These are phyloP conservation scores for Rhynchosporium graminicola DNA, from an alignment of 2,329 filamentous ascomycete genomes.

Conservation along the genomic window DNA sequence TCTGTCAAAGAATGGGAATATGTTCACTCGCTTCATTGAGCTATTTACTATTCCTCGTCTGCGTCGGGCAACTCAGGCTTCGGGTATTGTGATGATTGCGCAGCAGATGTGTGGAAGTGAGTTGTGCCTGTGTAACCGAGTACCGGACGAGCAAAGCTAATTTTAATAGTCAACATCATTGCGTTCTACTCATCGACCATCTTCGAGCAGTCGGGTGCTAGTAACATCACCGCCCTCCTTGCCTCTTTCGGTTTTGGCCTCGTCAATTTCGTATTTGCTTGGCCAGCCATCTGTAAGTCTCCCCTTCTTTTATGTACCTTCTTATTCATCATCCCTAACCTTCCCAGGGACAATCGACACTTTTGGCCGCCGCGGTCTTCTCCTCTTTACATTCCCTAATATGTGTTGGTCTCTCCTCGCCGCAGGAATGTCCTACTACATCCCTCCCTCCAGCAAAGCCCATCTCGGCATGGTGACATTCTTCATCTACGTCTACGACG, in stretches of 20 bases:
- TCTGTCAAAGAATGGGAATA: conserved; percentile 48
- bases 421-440: conserved; percentile 60
- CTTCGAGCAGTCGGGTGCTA: conserved; percentile 56
- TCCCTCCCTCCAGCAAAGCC: conserved; percentile 43
- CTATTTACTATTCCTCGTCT: conserved; percentile 70
- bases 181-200: conserved; percentile 73
- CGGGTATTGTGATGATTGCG: conserved; percentile 64
- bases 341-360: conserved; percentile 59
- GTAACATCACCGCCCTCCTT: conserved; percentile 51
- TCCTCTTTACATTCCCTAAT: conserved; percentile 62
- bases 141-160: neutral
- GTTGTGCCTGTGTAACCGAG: neutral
- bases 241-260: conserved; percentile 66
- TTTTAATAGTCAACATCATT: conserved; percentile 59
- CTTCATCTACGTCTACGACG: conserved; percentile 66
- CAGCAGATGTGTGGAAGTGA: conserved; percentile 44
- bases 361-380: conserved; percentile 61
- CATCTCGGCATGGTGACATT: conserved; percentile 57
- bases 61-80: conserved; percentile 72
- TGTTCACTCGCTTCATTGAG: conserved; percentile 59
- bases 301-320: neutral
- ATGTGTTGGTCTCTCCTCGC: conserved; percentile 69
- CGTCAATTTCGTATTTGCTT: conserved; percentile 63
- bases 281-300: conserved; percentile 49
- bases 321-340: neutral